A percentile compares a stretch with the other conserved stretches of the same genome.
phyloP scores from a whole-genome alignment of 352 stramenopile genomes.

The Pythium dissimile region DNA sequence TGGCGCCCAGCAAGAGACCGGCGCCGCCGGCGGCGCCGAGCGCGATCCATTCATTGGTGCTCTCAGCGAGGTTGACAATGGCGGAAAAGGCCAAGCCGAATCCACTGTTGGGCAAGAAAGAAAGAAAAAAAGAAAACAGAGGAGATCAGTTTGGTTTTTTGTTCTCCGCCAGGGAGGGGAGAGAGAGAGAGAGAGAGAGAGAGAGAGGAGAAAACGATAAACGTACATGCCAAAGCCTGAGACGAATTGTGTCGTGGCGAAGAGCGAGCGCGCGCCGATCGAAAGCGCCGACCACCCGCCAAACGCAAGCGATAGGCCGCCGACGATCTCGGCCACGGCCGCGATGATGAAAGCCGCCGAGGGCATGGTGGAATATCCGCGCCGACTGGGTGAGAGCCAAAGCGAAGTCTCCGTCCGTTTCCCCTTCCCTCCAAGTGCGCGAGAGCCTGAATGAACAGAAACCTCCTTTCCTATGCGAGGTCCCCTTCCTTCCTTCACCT shows the following conservation, averaged over 20 bases:
- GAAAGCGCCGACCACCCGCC: constrained; percentile 84
- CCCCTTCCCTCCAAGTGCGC: neutral
- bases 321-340: constrained; percentile 71
- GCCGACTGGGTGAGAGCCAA: too few species aligned
- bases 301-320: constrained; percentile 81
- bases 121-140: constrained; percentile 5
- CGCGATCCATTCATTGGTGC: constrained; percentile 78
- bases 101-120: constrained; percentile 35
- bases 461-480: neutral
- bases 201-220: neutral
- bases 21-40: constrained; percentile 58
- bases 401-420: too few species aligned
- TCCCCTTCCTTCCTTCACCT: constrained; percentile 17
- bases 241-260: constrained; percentile 76
- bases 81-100: constrained; percentile 69
- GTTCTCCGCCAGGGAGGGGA: too few species aligned
- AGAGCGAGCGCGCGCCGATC: constrained; percentile 80
- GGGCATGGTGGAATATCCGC: constrained; percentile 45
- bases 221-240: constrained; percentile 84
- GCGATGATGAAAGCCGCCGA: constrained; percentile 62
- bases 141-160: too few species aligned
- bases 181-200: constrained; percentile 1
- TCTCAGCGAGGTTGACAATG: constrained; percentile 45
- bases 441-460: neutral
- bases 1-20: constrained; percentile 52